Evolutionary conservation across 2,329 filamentous ascomycete species (phyloP), one percentile per base, ranked within the genome.

Genomic region (Phaeosphaeriaceae sp.): DNA sequence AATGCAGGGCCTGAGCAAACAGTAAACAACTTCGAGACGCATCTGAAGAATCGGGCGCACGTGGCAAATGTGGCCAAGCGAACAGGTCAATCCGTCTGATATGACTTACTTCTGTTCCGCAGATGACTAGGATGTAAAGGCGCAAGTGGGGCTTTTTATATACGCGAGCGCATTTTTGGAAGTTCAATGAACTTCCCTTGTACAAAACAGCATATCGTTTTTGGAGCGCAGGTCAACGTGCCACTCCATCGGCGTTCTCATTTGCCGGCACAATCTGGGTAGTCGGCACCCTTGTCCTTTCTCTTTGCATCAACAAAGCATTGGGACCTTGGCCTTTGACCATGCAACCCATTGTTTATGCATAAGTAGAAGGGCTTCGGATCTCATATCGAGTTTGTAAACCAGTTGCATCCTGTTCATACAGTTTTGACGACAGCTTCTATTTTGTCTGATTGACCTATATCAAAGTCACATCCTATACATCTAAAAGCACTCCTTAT

Each of bases 21-120:
- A 2, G 91, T 94, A 5, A 89, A 89, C 47, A 96, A 97, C 73
- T 99, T 99, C 63, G 92, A 97, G 78, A 88, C 96, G 1, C 95
- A 99, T 80, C 82, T 98, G 49, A 91, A 89, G 77, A 97, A 97
- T 77, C 87, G 91, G 45, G 83, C 85, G 52, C 95, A 99, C 54
- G 69, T 68, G 60, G 62, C 64, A 41, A 76, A 72, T 25, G 76
- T 78, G 19, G 71, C 73, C n/a, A 73, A 67, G 51, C 69, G 76
- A 22, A 73, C 60, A 21, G 72, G 69, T 13, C 31, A 36, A 36
- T 3, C 7, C 61, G 63, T 49, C 54, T 57, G 7, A 54, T 61
- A 21, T 48, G 55, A 19, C 48, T 36, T 36, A 3, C 3, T 36
- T 51, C 24, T 17, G 27, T 41, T 15, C n/a, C 21, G 31, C 6